Conservation (phyloP, 2,329 filamentous ascomycete species). For the Cadophora gregata region DNA sequence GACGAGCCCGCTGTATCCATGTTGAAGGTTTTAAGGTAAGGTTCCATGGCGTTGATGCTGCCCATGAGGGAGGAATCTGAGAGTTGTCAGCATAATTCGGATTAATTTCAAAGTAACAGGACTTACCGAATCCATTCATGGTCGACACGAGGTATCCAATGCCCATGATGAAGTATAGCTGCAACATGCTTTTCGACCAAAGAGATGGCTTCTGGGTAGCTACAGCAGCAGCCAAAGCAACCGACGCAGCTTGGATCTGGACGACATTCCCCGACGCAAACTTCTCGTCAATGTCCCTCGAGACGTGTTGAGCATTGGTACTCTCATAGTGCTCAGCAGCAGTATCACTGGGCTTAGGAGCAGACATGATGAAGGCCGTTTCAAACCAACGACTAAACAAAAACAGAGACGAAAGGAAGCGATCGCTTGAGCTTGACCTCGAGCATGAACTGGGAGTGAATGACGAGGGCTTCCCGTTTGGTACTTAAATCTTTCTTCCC, state of each 20-base stretch:
- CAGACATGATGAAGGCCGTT: conserved; percentile 25
- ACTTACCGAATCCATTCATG: conserved; percentile 57
- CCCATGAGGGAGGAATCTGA: conserved; percentile 59
- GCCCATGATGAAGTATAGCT: conserved; percentile 49
- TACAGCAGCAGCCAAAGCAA: conserved; percentile 44
- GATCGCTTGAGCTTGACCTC: background rate
- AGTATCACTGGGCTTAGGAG: conserved; percentile 21
- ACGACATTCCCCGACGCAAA: conserved; percentile 29
- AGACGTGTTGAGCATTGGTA: background rate
- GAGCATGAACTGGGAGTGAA: background rate
- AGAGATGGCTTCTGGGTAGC: conserved; percentile 44
- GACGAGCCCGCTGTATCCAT: conserved; percentile 54
- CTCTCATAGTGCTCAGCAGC: conserved; percentile 30
- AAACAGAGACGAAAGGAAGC: background rate
- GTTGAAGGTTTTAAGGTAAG: conserved; percentile 56
- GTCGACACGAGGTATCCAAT: conserved; percentile 53
- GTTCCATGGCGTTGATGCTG: conserved; percentile 58
- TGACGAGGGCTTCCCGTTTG: background rate
- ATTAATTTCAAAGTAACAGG: background rate
- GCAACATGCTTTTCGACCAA: conserved; percentile 51
- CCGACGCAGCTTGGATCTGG: conserved; percentile 47
- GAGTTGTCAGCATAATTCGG: background rate
- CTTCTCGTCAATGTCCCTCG: conserved; percentile 30
- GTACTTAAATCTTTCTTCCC: background rate
- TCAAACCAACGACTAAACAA: background rate